Base-by-base conservation (phyloP, 805 yeast genomes). In the Vanderwaltozyma yarrowii region DNA sequence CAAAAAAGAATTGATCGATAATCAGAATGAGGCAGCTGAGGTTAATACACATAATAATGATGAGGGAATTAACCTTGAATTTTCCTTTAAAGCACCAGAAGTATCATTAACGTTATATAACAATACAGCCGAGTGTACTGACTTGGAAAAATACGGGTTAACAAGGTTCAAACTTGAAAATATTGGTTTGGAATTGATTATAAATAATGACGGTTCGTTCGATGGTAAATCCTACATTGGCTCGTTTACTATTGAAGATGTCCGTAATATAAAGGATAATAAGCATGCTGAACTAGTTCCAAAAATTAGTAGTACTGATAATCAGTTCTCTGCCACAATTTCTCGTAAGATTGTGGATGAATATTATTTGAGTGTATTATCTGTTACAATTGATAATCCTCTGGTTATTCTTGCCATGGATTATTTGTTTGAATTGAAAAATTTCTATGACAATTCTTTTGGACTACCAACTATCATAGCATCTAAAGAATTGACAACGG, bases 201-300 rank as follows among this genome's bases (percentile, higher is more conserved):
- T 80, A 64, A 69, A 65, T 30, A 67, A 73, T 19, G 71, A 74
- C 46, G 71, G 79, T 0, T 70, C 74, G 24, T 70, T 74, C 38
- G 69, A 64, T 7, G 73, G 88, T 0, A 78, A 77, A 37, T 49
- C 86, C 8, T 74, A 73, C 39, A 67, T 86, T 21, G 72, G 76
- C 30, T 76, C 96, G 0, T 80, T 92, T 49, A 74, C 79, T 2
- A 81, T 88, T 3, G 75, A 73, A 38, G 98, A 92, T 60, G 73
- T 77, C 3, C 69, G 97, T 46, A 57, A 60, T 18, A 62, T 63
- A 6, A 72, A 71, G 16, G 75, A 70, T 23, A 89, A 82, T 62
- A 75, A 74, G 47, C 89, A 85, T 61, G 71, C 81, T 0, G 81
- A 88, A 43, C 76, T 92, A 24, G 77, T 92, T 31, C 96, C 97